Evolutionary conservation across 179 eudicot species (phyloP), one percentile per base, ranked within the genome.

Genomic region (Beta corolliflora): DNA sequence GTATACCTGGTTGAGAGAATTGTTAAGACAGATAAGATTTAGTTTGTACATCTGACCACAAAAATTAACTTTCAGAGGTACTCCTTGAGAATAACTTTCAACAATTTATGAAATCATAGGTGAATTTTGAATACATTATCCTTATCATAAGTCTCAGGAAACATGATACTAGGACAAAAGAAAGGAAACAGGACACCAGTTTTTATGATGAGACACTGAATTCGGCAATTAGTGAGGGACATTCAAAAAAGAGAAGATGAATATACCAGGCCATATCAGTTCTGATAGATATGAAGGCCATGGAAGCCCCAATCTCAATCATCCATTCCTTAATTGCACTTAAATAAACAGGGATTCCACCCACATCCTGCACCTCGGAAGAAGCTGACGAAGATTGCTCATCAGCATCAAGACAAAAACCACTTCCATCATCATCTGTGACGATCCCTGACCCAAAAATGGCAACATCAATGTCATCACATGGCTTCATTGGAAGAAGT

Each of bases 261-360:
- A 72, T n/a, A 71, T 91, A 94, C 98, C 98, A 94, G 87, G 98
- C 94, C 91, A 92, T 83, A 84, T 97, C 99, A 45, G 98, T 97
- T 84, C 99, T 89, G 53, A 97, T 88, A 45, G 99, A 93, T 81
- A 97, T 91, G 71, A 91, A 92, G 83, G 93, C 89, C 97, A 94
- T 93, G 15, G 95, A 89, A 79, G 97, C 94, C 66, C 99, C 98
- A 82, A 94, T 88, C 75, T 97, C 99, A 77, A 97, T 90, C 92
- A 91, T 86, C 99, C 99, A 97, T 81, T 97, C 99, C 87, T 97
- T 97, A 25, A 97, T 91, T 58, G 97, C 97, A 86, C 99, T 94
- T 80, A 97, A 84, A 82, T 89, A 94, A 56, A 93, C 82, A 46
- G 99, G 97, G 71, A 97, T 90, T 12, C 99, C 99, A 71, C 87